These are phyloP conservation scores for Talaromyces sp. DNA, from an alignment of 2,329 filamentous ascomycete genomes.

Conservation along the genomic window DNA sequence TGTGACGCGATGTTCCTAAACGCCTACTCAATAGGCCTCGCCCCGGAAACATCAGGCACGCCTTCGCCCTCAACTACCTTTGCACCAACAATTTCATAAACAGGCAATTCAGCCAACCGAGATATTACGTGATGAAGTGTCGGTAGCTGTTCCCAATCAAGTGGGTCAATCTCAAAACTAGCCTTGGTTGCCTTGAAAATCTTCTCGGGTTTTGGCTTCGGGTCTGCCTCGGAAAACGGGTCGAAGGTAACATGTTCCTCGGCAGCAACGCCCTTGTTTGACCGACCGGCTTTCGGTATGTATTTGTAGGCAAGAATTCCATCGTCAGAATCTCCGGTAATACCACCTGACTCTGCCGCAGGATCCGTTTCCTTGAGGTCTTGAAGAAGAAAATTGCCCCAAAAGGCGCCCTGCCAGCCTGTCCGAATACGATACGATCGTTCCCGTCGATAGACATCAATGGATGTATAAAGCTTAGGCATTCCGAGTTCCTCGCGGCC, in stretches of 20 bases:
- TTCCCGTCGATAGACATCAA: constrained; percentile 38
- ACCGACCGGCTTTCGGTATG: constrained; percentile 49
- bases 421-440: constrained; percentile 35
- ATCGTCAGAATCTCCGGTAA: constrained; percentile 16
- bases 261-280: constrained; percentile 45
- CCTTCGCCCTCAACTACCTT: constrained; percentile 52
- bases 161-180: constrained; percentile 42
- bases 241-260: constrained; percentile 47
- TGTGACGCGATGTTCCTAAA: not conserved
- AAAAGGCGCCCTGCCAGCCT: constrained; percentile 39
- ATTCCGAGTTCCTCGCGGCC: constrained; percentile 58
- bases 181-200: constrained; percentile 37
- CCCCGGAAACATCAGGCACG: constrained; percentile 36
- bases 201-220: constrained; percentile 12
- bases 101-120: constrained; percentile 49
- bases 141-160: constrained; percentile 51
- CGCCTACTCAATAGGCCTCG: not conserved
- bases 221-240: constrained; percentile 9
- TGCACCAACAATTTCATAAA: constrained; percentile 51
- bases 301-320: constrained; percentile 52
- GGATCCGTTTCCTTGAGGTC: constrained; percentile 25
- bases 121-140: constrained; percentile 55
- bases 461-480: constrained; percentile 52
- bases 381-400: constrained; percentile 33
- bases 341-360: constrained; percentile 12